These are phyloP conservation scores for Aureobasidium sp. DNA, from an alignment of 2,329 filamentous ascomycete species.

Conservation along the genomic window DNA sequence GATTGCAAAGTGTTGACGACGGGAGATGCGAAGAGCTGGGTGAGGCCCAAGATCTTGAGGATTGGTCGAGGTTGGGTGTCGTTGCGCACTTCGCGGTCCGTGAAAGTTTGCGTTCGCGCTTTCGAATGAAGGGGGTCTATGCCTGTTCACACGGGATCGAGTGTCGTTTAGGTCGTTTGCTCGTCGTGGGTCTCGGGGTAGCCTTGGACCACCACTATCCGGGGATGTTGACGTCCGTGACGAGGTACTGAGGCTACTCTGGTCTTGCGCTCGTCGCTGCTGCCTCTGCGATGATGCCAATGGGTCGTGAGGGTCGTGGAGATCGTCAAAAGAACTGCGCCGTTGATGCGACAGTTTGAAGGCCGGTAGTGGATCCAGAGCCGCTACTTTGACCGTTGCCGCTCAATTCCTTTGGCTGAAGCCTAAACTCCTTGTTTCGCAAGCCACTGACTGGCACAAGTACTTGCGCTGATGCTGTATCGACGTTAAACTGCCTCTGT, in stretches of 20 bases:
- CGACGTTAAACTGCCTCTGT: background rate
- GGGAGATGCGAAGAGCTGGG: slow-evolving; percentile 64
- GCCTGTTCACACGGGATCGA: slow-evolving; percentile 29
- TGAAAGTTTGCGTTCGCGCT: slow-evolving; percentile 21
- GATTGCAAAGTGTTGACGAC: slow-evolving; percentile 79
- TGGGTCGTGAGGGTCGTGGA: slow-evolving; percentile 45
- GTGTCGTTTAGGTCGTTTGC: slow-evolving; percentile 32
- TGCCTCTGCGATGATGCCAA: slow-evolving; percentile 25
- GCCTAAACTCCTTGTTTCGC: background rate
- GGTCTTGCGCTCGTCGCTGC: slow-evolving; percentile 21
- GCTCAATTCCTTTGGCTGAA: background rate
- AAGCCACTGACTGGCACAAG: background rate
- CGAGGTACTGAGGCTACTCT: slow-evolving; percentile 8
- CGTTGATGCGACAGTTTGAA: slow-evolving; percentile 14
- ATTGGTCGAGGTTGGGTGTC: slow-evolving; percentile 24
- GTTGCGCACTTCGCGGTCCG: slow-evolving; percentile 21
- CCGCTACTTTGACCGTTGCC: slow-evolving; percentile 11
- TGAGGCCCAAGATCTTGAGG: slow-evolving; percentile 33
- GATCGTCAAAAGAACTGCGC: slow-evolving; percentile 31
- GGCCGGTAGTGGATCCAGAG: slow-evolving; percentile 10
- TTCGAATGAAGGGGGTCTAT: slow-evolving; percentile 38
- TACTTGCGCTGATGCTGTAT: background rate
- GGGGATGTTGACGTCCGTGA: slow-evolving; percentile 46
- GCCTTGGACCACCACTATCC: slow-evolving; percentile 40
- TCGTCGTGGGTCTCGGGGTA: slow-evolving; percentile 45